These are phyloP conservation scores for Jacaranda copaia DNA, from an alignment of 257 asterid genomes.

Conservation along the genomic window DNA sequence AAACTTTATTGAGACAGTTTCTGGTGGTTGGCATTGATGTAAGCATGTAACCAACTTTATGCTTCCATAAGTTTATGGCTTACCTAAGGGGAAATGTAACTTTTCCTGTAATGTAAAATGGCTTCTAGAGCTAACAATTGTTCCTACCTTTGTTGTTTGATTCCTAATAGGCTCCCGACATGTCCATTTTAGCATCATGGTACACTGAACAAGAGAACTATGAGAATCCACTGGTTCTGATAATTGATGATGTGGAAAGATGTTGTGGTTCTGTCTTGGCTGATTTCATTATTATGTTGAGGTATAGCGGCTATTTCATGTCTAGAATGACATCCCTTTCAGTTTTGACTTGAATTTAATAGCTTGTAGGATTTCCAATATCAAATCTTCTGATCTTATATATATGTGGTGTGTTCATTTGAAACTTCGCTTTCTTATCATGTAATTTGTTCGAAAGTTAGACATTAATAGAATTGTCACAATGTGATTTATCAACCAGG, in stretches of 20 bases:
- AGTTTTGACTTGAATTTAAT: neutral
- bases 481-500: too few relatives aligned
- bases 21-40: slow-evolving; percentile 67
- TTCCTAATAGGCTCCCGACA: slow-evolving; percentile 73
- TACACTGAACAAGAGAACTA: slow-evolving; percentile 64
- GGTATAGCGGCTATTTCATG: slow-evolving; percentile 52
- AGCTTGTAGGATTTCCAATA: neutral
- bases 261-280: slow-evolving; percentile 81
- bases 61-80: slow-evolving; percentile 16
- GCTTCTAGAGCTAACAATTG: slow-evolving; percentile 25
- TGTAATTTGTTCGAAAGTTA: too few relatives aligned
- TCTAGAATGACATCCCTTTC: slow-evolving; percentile 5
- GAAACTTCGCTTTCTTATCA: too few relatives aligned
- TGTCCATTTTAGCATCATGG: slow-evolving; percentile 90
- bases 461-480: too few relatives aligned
- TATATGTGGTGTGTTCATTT: neutral
- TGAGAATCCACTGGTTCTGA: slow-evolving; percentile 75
- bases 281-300: slow-evolving; percentile 82
- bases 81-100: neutral
- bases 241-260: slow-evolving; percentile 85
- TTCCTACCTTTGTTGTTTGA: slow-evolving; percentile 34
- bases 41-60: slow-evolving; percentile 38
- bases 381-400: slow-evolving; percentile 15
- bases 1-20: slow-evolving; percentile 72
- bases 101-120: slow-evolving; percentile 19